phyloP scores from a whole-genome alignment of 371 early-diverging fungal species.

The Batkoa obscura region DNA sequence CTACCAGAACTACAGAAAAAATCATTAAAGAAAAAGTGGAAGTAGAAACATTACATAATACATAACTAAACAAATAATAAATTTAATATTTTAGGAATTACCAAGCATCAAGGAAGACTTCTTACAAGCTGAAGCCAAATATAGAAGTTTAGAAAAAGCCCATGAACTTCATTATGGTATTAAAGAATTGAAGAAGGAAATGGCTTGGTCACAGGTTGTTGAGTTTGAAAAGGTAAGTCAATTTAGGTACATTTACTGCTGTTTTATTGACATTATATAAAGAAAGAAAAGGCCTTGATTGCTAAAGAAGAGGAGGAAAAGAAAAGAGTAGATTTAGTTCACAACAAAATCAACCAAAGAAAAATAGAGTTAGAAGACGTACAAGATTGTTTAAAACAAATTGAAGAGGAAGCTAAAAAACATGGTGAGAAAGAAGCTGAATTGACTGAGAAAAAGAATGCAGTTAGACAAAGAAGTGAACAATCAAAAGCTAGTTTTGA shows the following conservation, averaged over 20 bases:
- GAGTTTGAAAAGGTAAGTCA: slow-evolving; percentile 23
- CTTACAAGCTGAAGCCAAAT: slow-evolving; percentile 31
- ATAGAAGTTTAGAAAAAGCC: slow-evolving; percentile 39
- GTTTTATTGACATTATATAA: too few relatives aligned
- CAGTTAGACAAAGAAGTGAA: background rate
- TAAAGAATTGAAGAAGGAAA: slow-evolving; percentile 34
- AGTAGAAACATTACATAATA: slow-evolving; percentile 9
- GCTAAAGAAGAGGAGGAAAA: background rate
- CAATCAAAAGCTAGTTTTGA: background rate
- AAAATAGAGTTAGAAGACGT: too few relatives aligned
- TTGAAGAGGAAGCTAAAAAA: slow-evolving; percentile 9
- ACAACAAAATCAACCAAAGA: background rate
- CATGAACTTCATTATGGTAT: slow-evolving; percentile 36
- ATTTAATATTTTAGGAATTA: slow-evolving; percentile 14
- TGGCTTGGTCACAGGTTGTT: slow-evolving; percentile 59
- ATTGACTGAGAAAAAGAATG: slow-evolving; percentile 16
- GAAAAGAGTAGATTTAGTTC: background rate
- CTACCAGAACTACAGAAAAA: slow-evolving; percentile 31
- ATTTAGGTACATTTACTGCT: too few relatives aligned
- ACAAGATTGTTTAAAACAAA: background rate
- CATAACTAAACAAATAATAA: background rate
- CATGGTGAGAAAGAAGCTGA: slow-evolving; percentile 12
- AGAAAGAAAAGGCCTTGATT: background rate
- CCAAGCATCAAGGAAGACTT: slow-evolving; percentile 26
- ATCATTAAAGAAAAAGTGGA: slow-evolving; percentile 30